Percentiles rank a stretch among this genome's conserved stretches.
These are phyloP conservation scores for Phalaenopsis hybrid DNA, from an alignment of 116 monocot species.

Conservation along the genomic window DNA sequence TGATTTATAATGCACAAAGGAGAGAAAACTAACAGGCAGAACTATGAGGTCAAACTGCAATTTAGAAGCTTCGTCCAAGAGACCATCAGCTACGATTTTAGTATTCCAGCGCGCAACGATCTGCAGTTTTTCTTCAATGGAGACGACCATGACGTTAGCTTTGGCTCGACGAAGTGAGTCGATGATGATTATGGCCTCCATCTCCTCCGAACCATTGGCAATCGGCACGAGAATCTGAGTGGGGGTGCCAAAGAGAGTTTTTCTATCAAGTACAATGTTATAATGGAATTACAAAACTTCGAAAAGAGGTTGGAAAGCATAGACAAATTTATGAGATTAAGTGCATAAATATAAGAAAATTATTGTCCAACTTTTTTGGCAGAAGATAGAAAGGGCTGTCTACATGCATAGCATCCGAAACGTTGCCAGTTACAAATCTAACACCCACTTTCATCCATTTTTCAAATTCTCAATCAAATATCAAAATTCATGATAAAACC, in stretches of 20 bases:
- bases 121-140: slow-evolving; percentile 56
- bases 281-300: too few relatives aligned
- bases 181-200: slow-evolving; percentile 76
- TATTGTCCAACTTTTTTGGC: too few relatives aligned
- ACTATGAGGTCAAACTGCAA: slow-evolving; percentile 65
- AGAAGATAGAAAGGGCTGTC: too few relatives aligned
- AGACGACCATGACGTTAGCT: slow-evolving; percentile 61
- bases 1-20: not conserved
- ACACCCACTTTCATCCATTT: too few relatives aligned
- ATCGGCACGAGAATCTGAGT: slow-evolving; percentile 69
- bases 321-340: too few relatives aligned
- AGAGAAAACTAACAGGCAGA: slow-evolving; percentile 47
- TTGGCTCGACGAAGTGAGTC: slow-evolving; percentile 78
- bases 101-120: slow-evolving; percentile 55
- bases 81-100: slow-evolving; percentile 64
- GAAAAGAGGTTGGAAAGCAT: too few relatives aligned
- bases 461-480: too few relatives aligned
- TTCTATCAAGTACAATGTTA: not conserved
- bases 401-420: too few relatives aligned
- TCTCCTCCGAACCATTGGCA: slow-evolving; percentile 86
- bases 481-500: too few relatives aligned
- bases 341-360: too few relatives aligned
- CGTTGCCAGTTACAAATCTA: too few relatives aligned
- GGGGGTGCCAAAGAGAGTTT: too few relatives aligned
- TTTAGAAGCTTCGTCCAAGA: slow-evolving; percentile 51